Base-by-base conservation (phyloP, 371 early-diverging fungal genomes). In the Coemansia sp. region DNA sequence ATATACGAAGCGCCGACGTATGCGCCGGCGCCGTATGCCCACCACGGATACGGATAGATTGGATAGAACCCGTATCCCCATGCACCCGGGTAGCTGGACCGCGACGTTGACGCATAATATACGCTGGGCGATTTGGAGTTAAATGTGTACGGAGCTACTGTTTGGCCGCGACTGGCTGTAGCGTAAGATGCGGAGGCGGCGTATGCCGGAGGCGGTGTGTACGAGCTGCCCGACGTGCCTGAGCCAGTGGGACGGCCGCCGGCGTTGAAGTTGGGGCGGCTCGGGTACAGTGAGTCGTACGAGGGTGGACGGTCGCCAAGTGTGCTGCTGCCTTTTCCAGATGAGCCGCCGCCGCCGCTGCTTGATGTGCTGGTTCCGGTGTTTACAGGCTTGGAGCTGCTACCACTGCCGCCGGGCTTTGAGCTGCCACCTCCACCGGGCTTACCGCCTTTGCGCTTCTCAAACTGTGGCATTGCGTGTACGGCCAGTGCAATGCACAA, bases 31-130 rank as follows among this genome's bases (percentile, higher is more conserved):
- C 72, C 78, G 30, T 77, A 77, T n/a, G 78, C 78, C 78, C 78
- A 77, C 56, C 42, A 77, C 5, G 78, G 78, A 18, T 77, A 77
- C 11, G 78, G 78, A 33, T 62, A 77, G 5, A 77, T 58, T 3
- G 69, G 78, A 33, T 77, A 77, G 28, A 37, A 77, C n/a, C 78
- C 78, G 25, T 72, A 77, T n/a, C 72, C 72, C 78, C 78, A 77
- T 0, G 78, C 68, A 0, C 78, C 78, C 21, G 72, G 62, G 52
- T 72, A 77, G 26, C 33, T 8, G 1, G 23, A 37, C 20, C 78
- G 57, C 40, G 63, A 30, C 2, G 69, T 26, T 44, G 78, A 62
- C 3, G 73, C 72, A 25, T 78, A 78, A 72, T 78, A 78, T 14
- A 63, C 52, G 1, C 64, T 30, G 5, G 78, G 78, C 37, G 69